Evolutionary conservation across 139 green algal genomes (phyloP).

Genomic region (Chlorella sp.): DNA sequence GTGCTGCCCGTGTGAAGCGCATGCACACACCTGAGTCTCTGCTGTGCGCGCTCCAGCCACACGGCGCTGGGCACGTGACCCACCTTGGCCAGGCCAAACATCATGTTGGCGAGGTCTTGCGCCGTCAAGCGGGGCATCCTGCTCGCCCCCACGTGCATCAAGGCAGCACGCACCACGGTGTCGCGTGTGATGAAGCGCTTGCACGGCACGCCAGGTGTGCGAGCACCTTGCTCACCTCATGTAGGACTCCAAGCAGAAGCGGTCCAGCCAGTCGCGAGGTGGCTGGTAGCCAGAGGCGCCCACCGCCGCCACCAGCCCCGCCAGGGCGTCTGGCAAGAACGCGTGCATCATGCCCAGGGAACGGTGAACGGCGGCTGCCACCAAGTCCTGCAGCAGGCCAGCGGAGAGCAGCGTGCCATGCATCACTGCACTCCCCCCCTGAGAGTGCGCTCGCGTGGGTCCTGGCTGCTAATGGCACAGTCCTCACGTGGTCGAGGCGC

Average conservation of each 20-base stretch:
- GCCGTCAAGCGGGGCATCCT: background rate
- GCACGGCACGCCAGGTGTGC: no score
- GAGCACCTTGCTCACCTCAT: background rate
- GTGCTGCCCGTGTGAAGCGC: no score
- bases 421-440: no score
- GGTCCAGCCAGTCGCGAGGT: slow-evolving; percentile 1
- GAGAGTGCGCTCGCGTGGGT: no score
- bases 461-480: no score
- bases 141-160: background rate
- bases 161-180: background rate
- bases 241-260: slow-evolving; percentile 4
- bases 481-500: background rate
- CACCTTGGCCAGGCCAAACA: slow-evolving; percentile 8
- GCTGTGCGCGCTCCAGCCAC: background rate
- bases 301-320: slow-evolving; percentile 1
- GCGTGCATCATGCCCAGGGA: background rate
- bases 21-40: background rate
- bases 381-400: background rate
- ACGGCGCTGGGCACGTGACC: slow-evolving; percentile 4
- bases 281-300: background rate
- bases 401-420: no score
- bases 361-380: background rate
- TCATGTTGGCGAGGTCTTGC: slow-evolving; percentile 3
- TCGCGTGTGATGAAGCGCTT: no score
- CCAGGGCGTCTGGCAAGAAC: slow-evolving; percentile 3